Percentiles rank a stretch among this genome's conserved stretches.
Evolutionary conservation across 495 filamentous ascomycete genomes (phyloP).

Genomic region (Neurospora hispaniola): DNA sequence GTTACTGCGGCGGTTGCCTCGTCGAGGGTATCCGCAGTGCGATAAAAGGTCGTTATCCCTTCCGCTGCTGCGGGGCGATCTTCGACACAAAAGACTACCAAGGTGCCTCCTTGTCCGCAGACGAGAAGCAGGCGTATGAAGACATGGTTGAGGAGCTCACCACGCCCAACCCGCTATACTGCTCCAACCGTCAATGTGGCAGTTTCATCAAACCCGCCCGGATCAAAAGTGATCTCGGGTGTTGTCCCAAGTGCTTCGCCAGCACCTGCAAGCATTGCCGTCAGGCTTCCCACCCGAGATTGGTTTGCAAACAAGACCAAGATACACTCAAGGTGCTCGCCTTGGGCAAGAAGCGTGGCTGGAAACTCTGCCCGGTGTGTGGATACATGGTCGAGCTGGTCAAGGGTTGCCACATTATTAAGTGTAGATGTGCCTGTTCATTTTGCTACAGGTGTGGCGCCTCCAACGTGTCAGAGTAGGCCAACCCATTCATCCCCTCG

Average conservation of each 20-base stretch:
- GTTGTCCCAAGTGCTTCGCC: neutral
- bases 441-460: conserved; percentile 2
- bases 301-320: neutral
- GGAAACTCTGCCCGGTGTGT: conserved; percentile 3
- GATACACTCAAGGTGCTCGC: conserved; percentile 1
- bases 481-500: neutral
- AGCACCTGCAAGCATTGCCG: conserved; percentile 2
- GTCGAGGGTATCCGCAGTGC: neutral
- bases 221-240: neutral
- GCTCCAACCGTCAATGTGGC: neutral
- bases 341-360: neutral
- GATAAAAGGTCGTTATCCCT: neutral
- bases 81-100: neutral
- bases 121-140: neutral
- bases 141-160: neutral
- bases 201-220: neutral
- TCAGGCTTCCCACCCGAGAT: neutral
- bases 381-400: neutral
- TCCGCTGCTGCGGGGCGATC: conserved; percentile 2
- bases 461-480: neutral
- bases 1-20: conserved; percentile 2
- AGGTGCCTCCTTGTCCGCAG: neutral
- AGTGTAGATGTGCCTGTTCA: conserved; percentile 1
- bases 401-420: conserved; percentile 1
- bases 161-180: conserved; percentile 2